phyloP scores from a whole-genome alignment of 148 eudicot genomes.

The Suaeda aralocaspica region DNA sequence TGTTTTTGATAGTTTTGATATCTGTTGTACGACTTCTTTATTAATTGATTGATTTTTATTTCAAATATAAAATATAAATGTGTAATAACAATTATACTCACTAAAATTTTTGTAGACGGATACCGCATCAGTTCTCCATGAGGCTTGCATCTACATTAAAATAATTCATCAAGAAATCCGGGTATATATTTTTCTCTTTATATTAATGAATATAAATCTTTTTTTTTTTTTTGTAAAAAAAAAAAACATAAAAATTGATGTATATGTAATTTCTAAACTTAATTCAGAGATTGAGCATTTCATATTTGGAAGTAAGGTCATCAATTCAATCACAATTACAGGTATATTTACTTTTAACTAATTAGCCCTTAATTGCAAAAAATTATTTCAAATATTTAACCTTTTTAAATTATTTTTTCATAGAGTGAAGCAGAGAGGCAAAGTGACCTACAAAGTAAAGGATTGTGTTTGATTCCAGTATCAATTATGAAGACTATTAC shows the following conservation, averaged over 20 bases:
- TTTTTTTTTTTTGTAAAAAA: neutral
- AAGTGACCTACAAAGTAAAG: conserved; percentile 38
- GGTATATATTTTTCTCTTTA: conserved; percentile 22
- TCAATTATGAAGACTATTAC: conserved; percentile 37
- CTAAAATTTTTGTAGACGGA: conserved; percentile 42
- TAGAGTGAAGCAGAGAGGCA: conserved; percentile 28
- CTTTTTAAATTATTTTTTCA: neutral
- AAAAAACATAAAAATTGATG: neutral
- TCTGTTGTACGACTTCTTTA: too few relatives aligned
- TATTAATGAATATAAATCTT: neutral
- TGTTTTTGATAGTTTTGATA: too few relatives aligned
- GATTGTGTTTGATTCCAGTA: conserved; percentile 52
- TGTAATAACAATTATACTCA: neutral
- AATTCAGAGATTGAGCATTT: conserved; percentile 29
- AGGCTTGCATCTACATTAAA: conserved; percentile 51
- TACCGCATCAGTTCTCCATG: conserved; percentile 66
- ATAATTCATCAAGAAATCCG: conserved; percentile 51
- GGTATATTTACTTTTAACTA: conserved; percentile 5
- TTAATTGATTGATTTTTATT: too few relatives aligned
- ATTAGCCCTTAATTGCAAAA: too few relatives aligned
- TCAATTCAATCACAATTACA: conserved; percentile 22
- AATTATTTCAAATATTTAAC: neutral
- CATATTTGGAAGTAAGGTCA: conserved; percentile 29
- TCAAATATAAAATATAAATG: too few relatives aligned
- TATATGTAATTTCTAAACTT: neutral